Evolutionary conservation across 129 eudicot genomes (phyloP), one percentile per base, ranked within the genome.

Genomic region (Chrysanthemum lavandulifolium): DNA sequence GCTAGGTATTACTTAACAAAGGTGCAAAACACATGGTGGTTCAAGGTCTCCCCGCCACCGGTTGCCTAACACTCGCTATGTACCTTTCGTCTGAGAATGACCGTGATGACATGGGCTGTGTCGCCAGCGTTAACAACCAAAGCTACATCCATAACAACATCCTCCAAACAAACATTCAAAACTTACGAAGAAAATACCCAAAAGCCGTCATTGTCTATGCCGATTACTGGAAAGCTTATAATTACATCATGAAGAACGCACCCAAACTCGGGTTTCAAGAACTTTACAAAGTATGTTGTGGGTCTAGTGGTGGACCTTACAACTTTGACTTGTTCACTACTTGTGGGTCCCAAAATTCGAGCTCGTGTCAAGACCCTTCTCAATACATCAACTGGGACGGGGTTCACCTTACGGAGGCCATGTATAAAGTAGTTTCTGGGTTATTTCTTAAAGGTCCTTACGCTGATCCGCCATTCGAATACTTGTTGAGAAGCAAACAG

Each of bases 341-440:
- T 5, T 91, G 97, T 61, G 97, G 97, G 43, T 86, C 97, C 6
- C 55, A 80, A 29, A 33, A 77, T 5, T 61, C 96, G 0, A 71
- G 36, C 27, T 71, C 96, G n/a, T 91, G 97, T 49, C 29, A 76
- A 4, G 13, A 82, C 61, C 96, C 96, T 23, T 80, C 88, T 33
- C 52, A 76, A 75, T 91, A 84, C 21, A 50, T 91, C 58, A 91
- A 91, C 3, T 91, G 97, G 97, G 97, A 91, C 33, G 97, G 97
- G 25, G 97, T 82, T 63, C 97, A 91, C 69, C 81, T 88, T 15
- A 91, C 96, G 3, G 97, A 91, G 76, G 97, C 84, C 14, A 86
- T 88, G 96, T 79, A 91, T 64, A 86, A 75, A 72, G 86, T 49
- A 21, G 65, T 89, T 78, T 81, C 90, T 11, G 52, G 76, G 16